These are phyloP conservation scores for Hemerocallis citrina DNA, from an alignment of 106 monocot genomes.

Conservation along the genomic window DNA sequence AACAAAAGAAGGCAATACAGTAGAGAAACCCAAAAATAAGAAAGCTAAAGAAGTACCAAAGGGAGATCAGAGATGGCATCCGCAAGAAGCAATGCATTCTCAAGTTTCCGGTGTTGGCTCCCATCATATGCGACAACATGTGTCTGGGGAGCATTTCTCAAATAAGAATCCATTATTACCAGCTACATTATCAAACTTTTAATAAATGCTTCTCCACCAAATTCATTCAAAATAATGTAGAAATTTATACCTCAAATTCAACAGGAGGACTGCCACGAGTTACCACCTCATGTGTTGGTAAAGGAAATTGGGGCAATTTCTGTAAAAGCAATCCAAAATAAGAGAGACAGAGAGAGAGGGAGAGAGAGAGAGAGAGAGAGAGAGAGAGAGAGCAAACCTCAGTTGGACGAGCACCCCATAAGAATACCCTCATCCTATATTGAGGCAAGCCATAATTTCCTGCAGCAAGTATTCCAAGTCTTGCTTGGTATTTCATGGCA, in stretches of 20 bases:
- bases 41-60: constrained; percentile 2
- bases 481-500: constrained; percentile 20
- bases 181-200: background rate
- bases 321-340: background rate
- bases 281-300: constrained; percentile 22
- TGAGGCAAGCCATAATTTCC: constrained; percentile 20
- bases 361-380: constrained; percentile 66
- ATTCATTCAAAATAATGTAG: background rate
- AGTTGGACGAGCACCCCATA: constrained; percentile 13
- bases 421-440: constrained; percentile 17
- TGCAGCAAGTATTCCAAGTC: constrained; percentile 23
- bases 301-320: constrained; percentile 19
- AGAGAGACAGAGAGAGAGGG: no score
- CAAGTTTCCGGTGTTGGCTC: constrained; percentile 21
- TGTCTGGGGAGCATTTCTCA: constrained; percentile 14
- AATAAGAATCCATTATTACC: background rate
- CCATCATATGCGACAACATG: constrained; percentile 62
- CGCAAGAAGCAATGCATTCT: constrained; percentile 32
- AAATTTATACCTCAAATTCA: constrained; percentile 19
- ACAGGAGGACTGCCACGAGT: constrained; percentile 11
- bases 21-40: background rate
- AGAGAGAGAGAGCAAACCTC: constrained; percentile 6
- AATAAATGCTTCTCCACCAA: background rate
- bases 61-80: constrained; percentile 78
- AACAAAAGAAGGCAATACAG: background rate